phyloP scores from a whole-genome alignment of 495 filamentous ascomycete genomes.

The Tuber microsphaerosporum region DNA sequence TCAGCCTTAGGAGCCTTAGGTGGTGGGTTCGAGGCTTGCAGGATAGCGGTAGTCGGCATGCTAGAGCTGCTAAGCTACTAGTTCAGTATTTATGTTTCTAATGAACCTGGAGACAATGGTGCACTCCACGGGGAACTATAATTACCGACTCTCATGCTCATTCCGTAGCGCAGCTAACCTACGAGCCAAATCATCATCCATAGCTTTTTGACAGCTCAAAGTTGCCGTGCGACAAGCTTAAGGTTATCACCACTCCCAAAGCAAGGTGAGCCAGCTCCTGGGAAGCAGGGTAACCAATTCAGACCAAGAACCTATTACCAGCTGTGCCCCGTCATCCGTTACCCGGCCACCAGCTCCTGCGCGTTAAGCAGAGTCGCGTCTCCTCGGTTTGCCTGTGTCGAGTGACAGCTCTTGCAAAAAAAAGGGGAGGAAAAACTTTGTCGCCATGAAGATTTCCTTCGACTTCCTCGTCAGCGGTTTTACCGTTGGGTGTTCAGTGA shows the following conservation, averaged over 20 bases:
- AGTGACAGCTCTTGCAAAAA: background rate
- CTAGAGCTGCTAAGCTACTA: background rate
- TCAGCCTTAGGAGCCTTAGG: background rate
- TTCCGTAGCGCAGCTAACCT: constrained; percentile 24
- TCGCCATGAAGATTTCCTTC: constrained; percentile 37
- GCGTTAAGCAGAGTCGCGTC: background rate
- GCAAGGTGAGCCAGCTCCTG: background rate
- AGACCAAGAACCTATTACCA: background rate
- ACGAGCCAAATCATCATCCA: constrained; percentile 30
- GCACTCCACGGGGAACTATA: background rate
- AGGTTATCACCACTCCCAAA: background rate
- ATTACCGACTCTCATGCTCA: constrained; percentile 17
- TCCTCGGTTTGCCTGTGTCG: background rate
- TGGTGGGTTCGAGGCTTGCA: background rate
- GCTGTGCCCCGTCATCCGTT: background rate
- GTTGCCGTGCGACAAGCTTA: background rate
- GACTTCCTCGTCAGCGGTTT: constrained; percentile 39
- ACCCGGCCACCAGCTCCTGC: background rate
- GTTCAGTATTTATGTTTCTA: background rate
- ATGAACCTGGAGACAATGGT: background rate
- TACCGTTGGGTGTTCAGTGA: constrained; percentile 38
- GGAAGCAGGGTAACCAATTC: background rate
- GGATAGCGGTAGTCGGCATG: background rate
- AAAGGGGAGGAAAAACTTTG: background rate
- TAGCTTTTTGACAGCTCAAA: constrained; percentile 1